Evolutionary conservation across 2,329 filamentous ascomycete genomes (phyloP).

Genomic region (Aspergillus tanneri): DNA sequence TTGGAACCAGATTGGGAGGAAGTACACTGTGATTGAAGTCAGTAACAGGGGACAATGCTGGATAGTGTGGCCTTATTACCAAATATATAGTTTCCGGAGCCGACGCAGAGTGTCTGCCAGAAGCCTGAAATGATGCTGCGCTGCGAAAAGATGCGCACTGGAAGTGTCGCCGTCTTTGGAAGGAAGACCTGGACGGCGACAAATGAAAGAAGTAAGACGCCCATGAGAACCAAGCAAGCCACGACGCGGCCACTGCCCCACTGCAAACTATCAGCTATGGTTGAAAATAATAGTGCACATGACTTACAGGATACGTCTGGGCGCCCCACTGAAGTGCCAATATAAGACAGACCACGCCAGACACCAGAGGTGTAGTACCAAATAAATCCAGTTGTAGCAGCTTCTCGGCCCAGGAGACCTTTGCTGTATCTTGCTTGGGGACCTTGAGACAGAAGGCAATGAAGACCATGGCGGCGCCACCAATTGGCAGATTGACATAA

Average conservation of each 20-base stretch:
- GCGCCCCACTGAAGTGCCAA: conserved; percentile 26
- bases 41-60: neutral
- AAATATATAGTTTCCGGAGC: no score
- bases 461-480: conserved; percentile 48
- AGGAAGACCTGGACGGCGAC: conserved; percentile 43
- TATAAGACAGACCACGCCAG: conserved; percentile 20
- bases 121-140: conserved; percentile 43
- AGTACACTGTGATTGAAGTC: conserved; percentile 33
- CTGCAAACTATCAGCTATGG: no score
- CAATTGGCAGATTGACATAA: conserved; percentile 47
- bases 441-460: conserved; percentile 48
- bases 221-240: conserved; percentile 19
- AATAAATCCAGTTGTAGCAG: conserved; percentile 41
- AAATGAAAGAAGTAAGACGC: conserved; percentile 45
- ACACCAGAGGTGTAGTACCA: conserved; percentile 33
- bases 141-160: conserved; percentile 50
- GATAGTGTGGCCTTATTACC: no score
- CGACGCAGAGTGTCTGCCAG: no score
- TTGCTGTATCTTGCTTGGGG: conserved; percentile 4
- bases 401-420: conserved; percentile 37
- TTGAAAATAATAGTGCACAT: no score
- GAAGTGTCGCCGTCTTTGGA: conserved; percentile 51
- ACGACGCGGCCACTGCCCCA: conserved; percentile 24
- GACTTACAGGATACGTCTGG: conserved; percentile 12
- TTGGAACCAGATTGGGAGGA: conserved; percentile 50